Conservation (phyloP, 2,329 filamentous ascomycete genomes). For the Xylaria arbuscula region DNA sequence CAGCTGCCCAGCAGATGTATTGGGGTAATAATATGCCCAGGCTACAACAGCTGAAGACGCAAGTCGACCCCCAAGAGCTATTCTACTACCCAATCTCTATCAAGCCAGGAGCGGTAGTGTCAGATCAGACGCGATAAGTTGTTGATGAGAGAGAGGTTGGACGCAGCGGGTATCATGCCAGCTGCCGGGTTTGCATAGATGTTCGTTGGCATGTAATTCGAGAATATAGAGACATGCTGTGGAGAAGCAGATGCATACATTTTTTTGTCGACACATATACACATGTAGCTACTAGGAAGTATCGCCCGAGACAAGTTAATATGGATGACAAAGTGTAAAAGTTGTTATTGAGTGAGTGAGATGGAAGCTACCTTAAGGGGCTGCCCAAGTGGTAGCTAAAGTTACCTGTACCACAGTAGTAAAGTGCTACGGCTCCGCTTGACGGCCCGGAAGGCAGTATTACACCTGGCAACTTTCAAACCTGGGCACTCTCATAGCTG, state of each 20-base stretch:
- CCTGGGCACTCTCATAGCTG: neutral
- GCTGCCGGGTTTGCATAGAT: conserved; percentile 18
- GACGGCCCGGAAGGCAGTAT: neutral
- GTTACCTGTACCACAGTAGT: neutral
- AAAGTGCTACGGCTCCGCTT: neutral
- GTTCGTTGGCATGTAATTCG: conserved; percentile 21
- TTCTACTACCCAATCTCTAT: conserved; percentile 56
- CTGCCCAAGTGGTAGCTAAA: no score
- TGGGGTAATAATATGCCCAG: conserved; percentile 56
- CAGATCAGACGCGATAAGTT: conserved; percentile 4
- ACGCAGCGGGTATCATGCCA: neutral
- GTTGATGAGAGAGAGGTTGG: neutral
- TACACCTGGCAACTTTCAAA: neutral
- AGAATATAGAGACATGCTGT: conserved; percentile 9
- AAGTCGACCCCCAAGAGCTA: conserved; percentile 54
- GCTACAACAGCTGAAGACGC: conserved; percentile 54
- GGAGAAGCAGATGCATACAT: conserved; percentile 15
- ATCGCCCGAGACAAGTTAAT: neutral
- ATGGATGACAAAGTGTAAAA: neutral
- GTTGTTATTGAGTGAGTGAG: neutral
- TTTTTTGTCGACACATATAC: neutral
- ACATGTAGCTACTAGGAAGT: neutral
- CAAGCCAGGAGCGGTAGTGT: conserved; percentile 34
- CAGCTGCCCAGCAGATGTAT: conserved; percentile 61
- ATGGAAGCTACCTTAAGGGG: no score